Percentiles rank a stretch among this genome's conserved stretches.
Evolutionary conservation across 495 filamentous ascomycete genomes (phyloP).

Genomic region (Arthonia radiata): DNA sequence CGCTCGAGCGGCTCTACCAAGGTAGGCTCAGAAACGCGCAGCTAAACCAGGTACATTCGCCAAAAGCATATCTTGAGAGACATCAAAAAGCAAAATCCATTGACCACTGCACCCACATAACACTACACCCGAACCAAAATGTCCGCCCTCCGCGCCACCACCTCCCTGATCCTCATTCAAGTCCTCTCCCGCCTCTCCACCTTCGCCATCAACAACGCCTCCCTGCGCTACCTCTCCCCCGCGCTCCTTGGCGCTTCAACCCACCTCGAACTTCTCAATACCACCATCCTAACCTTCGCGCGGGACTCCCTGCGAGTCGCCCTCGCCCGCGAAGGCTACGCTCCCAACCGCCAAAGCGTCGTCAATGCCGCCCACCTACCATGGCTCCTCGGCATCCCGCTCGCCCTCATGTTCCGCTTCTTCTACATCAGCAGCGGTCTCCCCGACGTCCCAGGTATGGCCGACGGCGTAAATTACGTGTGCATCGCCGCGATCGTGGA

Average conservation of each 20-base stretch:
- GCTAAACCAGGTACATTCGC: no score
- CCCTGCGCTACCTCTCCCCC: slow-evolving; percentile 68
- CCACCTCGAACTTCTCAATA: slow-evolving; percentile 75
- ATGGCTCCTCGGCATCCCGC: slow-evolving; percentile 24
- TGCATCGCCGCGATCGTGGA: slow-evolving; percentile 55
- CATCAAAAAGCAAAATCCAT: no score
- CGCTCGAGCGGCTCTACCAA: no score
- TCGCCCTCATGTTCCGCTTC: slow-evolving; percentile 32
- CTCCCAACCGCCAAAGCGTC: slow-evolving; percentile 32
- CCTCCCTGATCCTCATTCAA: slow-evolving; percentile 67
- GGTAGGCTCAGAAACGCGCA: no score
- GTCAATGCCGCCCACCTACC: slow-evolving; percentile 14
- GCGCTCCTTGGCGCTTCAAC: slow-evolving; percentile 58
- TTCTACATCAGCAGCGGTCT: slow-evolving; percentile 37
- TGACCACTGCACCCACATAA: no score
- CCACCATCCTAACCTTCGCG: slow-evolving; percentile 73
- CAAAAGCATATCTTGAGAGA: no score
- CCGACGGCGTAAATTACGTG: slow-evolving; percentile 38
- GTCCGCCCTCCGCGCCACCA: slow-evolving; percentile 58
- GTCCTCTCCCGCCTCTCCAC: slow-evolving; percentile 62
- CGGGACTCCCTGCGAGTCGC: slow-evolving; percentile 70
- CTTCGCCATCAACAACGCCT: slow-evolving; percentile 70
- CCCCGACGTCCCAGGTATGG: slow-evolving; percentile 36
- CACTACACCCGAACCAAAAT: no score
- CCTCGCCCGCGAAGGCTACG: slow-evolving; percentile 47